A percentile compares a stretch with the other conserved stretches of the same genome.
Conservation (phyloP, 768 basidiomycete genomes). For the Cystofilobasidium macerans region DNA sequence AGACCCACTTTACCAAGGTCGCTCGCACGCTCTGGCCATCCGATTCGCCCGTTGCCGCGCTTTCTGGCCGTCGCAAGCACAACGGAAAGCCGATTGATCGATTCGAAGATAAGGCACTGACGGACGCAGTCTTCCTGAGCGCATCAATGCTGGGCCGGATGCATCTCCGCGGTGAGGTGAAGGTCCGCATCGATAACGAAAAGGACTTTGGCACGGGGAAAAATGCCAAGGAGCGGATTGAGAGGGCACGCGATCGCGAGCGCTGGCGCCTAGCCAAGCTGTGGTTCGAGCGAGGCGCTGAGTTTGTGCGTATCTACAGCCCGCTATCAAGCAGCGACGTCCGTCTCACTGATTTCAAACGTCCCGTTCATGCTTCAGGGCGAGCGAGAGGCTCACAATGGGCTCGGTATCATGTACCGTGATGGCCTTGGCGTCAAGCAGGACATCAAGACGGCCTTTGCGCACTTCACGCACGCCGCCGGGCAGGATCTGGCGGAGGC, state of each 20-base stretch:
- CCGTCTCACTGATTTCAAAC: background rate
- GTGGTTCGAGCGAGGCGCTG: slow-evolving; percentile 79
- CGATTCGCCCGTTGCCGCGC: slow-evolving; percentile 46
- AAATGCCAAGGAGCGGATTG: background rate
- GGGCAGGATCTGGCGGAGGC: slow-evolving; percentile 84
- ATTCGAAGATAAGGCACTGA: slow-evolving; percentile 35
- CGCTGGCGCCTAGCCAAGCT: slow-evolving; percentile 52
- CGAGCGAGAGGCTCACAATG: slow-evolving; percentile 81
- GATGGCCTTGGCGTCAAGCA: slow-evolving; percentile 66
- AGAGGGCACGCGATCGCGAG: slow-evolving; percentile 47
- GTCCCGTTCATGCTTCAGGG: slow-evolving; percentile 48
- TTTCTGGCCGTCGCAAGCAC: slow-evolving; percentile 33
- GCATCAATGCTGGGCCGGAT: slow-evolving; percentile 87
- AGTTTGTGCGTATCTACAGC: slow-evolving; percentile 15
- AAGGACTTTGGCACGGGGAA: background rate
- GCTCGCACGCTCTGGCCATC: slow-evolving; percentile 77
- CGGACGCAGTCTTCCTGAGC: slow-evolving; percentile 61
- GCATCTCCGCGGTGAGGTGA: slow-evolving; percentile 86
- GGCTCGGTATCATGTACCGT: slow-evolving; percentile 79
- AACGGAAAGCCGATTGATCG: slow-evolving; percentile 32
- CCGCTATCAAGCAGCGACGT: background rate
- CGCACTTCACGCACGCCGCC: slow-evolving; percentile 66
- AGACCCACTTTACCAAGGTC: slow-evolving; percentile 71
- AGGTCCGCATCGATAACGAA: slow-evolving; percentile 31
- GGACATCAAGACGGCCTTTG: slow-evolving; percentile 55